Evolutionary conservation across 768 basidiomycete species (phyloP).

Genomic region (Lentinula edodes): DNA sequence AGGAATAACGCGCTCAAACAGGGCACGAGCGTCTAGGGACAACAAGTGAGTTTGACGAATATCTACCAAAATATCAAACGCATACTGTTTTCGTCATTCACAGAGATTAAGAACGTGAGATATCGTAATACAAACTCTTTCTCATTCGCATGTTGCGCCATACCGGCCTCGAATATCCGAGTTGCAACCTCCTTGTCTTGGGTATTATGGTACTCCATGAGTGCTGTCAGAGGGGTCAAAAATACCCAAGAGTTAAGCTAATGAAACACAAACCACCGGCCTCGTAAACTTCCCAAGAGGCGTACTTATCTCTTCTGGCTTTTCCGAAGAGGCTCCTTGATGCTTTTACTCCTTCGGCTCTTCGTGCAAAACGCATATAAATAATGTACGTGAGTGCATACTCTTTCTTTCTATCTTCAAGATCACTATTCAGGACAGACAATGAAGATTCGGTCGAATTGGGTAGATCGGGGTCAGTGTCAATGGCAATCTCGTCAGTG

Average conservation of each 20-base stretch:
- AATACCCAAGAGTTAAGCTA: constrained; percentile 3
- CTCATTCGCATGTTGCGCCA: constrained; percentile 79
- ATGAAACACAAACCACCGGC: constrained; percentile 61
- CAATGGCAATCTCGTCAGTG: background rate
- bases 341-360: constrained; percentile 82
- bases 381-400: constrained; percentile 79
- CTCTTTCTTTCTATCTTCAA: constrained; percentile 45
- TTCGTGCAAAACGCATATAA: constrained; percentile 89
- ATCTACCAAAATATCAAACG: background rate
- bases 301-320: constrained; percentile 71
- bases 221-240: constrained; percentile 41
- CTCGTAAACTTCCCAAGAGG: constrained; percentile 91
- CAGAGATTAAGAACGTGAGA: constrained; percentile 86
- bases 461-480: background rate
- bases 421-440: background rate
- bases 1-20: constrained; percentile 86
- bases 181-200: constrained; percentile 73
- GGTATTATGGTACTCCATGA: constrained; percentile 94
- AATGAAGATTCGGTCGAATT: background rate
- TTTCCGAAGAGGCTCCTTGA: constrained; percentile 75
- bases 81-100: constrained; percentile 95
- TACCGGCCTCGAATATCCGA: constrained; percentile 90
- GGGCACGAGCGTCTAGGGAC: constrained; percentile 80
- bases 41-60: constrained; percentile 3
- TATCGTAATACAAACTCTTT: constrained; percentile 85